phyloP scores from a whole-genome alignment of 1,284 basidiomycete species.

The Neotropicomus parvogracilis region DNA sequence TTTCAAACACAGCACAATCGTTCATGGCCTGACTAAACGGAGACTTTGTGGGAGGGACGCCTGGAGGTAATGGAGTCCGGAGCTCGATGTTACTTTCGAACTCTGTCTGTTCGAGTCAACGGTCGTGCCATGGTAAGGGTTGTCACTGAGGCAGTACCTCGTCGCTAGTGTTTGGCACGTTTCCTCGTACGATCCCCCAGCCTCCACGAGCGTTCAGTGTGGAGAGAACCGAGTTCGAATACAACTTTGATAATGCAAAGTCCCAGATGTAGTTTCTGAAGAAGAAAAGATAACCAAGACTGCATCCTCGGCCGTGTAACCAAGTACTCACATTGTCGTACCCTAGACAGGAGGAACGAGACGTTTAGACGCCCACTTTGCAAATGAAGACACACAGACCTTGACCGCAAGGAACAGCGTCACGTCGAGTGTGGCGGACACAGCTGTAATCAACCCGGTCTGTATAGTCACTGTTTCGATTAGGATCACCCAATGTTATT shows the following conservation, averaged over 20 bases:
- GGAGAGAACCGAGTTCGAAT: conserved; percentile 52
- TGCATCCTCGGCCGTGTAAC: background rate
- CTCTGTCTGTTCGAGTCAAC: background rate
- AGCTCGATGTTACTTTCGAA: no score
- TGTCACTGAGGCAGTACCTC: background rate
- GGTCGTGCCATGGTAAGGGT: no score
- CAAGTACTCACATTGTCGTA: conserved; percentile 6
- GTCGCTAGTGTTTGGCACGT: background rate
- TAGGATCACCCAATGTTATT: background rate
- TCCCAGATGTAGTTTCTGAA: conserved; percentile 52
- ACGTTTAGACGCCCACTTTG: background rate
- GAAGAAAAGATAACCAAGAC: background rate
- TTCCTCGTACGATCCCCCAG: conserved; percentile 7
- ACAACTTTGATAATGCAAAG: conserved; percentile 50
- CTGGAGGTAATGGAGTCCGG: no score
- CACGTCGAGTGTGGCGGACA: conserved; percentile 12
- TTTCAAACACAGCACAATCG: no score
- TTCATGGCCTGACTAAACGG: no score
- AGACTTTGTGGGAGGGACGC: no score
- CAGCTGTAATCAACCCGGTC: conserved; percentile 20
- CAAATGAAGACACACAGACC: conserved; percentile 1
- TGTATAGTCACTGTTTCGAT: conserved; percentile 17
- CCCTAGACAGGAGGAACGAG: conserved; percentile 6
- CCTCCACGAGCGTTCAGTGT: conserved; percentile 48
- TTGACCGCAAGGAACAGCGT: conserved; percentile 10